Evolutionary conservation across 768 basidiomycete species (phyloP), one percentile per base, ranked within the genome.

Genomic region (Suillus decipiens): DNA sequence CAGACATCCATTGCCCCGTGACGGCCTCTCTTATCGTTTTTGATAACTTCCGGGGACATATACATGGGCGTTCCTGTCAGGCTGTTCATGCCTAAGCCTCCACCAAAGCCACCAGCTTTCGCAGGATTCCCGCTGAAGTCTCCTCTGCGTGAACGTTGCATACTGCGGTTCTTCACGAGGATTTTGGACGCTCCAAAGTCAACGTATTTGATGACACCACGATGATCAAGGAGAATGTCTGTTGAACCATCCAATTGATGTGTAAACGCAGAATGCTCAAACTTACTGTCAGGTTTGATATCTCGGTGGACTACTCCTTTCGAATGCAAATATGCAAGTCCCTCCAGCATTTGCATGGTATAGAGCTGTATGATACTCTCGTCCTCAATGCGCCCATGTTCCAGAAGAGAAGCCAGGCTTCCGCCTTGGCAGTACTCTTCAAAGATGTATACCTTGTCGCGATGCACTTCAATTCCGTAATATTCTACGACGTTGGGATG

Each of bases 51-150:
- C 1, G 97, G 97, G 6, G 96, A 97, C 94, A 99, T 98, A 76
- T 99, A 99, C 96, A 99, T 99, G 0, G 97, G 97, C 14, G 97
- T 99, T 19, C 95, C 96, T 1, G 96, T 97, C 39, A 99, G 78
- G 68, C 92, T 92, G 76, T 95, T 95, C 77, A 89, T 80, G 37
- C 82, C 86, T 31, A 82, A 73, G 6, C 80, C 76, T 50, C 69
- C 74, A 15, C 73, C 68, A 17, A 72, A 64, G 39, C 79, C 69
- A 72, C 83, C 66, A 60, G 63, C 77, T 64, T 66, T 77, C 72
- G 69, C 63, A 1, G 72, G 47, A n/a, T 65, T 68, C 24, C 70
- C 69, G n/a, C 76, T 71, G 61, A 84, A 86, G 3, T 82, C 71
- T 8, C 77, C 78, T 33, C 89, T 86, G 37, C 92, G 87, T 15